Percentiles rank a stretch among this genome's conserved stretches.
These are phyloP conservation scores for Xerocomus amazonicus DNA, from an alignment of 1,284 basidiomycete genomes.

Conservation along the genomic window DNA sequence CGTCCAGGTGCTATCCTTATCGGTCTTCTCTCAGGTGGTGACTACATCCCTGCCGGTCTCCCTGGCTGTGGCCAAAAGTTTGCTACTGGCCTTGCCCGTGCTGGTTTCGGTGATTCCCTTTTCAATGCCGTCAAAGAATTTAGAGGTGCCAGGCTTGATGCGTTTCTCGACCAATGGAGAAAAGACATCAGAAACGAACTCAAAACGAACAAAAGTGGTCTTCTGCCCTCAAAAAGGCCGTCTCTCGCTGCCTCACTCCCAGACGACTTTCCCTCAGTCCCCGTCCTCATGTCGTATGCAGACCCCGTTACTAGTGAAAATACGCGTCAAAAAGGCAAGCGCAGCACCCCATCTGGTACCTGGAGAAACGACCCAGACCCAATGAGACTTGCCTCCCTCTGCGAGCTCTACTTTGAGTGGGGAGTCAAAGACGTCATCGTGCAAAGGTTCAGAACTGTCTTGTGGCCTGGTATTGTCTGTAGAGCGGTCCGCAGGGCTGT, in stretches of 20 bases:
- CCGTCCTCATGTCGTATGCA: constrained; percentile 71
- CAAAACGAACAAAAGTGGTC: constrained; percentile 60
- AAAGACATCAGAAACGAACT: constrained; percentile 65
- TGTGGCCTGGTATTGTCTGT: constrained; percentile 68
- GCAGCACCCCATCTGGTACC: constrained; percentile 34
- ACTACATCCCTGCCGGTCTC: constrained; percentile 77
- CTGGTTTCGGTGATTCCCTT: constrained; percentile 69
- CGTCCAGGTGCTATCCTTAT: constrained; percentile 81
- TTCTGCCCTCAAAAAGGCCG: constrained; percentile 56
- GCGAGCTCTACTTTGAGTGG: constrained; percentile 89
- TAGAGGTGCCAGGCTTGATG: constrained; percentile 42
- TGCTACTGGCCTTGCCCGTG: constrained; percentile 65
- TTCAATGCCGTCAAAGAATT: constrained; percentile 57
- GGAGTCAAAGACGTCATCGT: constrained; percentile 75
- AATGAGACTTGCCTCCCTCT: constrained; percentile 67
- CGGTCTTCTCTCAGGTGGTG: constrained; percentile 84
- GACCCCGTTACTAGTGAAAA: constrained; percentile 71
- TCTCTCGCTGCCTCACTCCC: constrained; percentile 61
- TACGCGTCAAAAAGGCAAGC: constrained; percentile 37
- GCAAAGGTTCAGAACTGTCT: constrained; percentile 71
- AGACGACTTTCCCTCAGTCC: constrained; percentile 60
- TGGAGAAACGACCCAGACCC: constrained; percentile 70
- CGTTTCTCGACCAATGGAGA: constrained; percentile 64
- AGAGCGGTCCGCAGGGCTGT: constrained; percentile 61
- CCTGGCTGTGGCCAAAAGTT: constrained; percentile 59